phyloP scores from a whole-genome alignment of 2,329 filamentous ascomycete genomes.

The Zymoseptoria tritici region DNA sequence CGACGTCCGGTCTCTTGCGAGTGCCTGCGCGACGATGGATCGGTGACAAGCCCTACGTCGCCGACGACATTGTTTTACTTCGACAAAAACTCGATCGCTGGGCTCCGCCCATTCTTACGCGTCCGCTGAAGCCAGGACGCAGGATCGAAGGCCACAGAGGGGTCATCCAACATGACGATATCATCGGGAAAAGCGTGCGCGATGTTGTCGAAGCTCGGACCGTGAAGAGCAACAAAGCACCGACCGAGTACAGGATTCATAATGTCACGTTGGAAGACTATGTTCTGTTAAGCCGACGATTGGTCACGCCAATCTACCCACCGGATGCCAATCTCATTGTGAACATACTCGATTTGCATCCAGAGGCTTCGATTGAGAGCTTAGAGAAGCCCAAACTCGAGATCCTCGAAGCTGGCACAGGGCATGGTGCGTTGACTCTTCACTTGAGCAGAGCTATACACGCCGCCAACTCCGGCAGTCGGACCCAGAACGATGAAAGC shows the following conservation, averaged over 20 bases:
- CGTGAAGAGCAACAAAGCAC: conserved; percentile 19
- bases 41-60: conserved; percentile 18
- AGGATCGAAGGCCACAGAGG: conserved; percentile 41
- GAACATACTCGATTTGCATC: conserved; percentile 67
- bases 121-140: conserved; percentile 30
- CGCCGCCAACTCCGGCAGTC: conserved; percentile 54
- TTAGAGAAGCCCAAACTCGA: conserved; percentile 48
- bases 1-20: background rate
- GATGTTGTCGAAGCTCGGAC: conserved; percentile 50
- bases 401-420: conserved; percentile 77
- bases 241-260: conserved; percentile 47
- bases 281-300: conserved; percentile 56
- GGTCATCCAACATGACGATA: conserved; percentile 43
- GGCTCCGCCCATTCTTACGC: conserved; percentile 34
- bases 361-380: conserved; percentile 33
- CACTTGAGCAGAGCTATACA: conserved; percentile 70
- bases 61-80: conserved; percentile 33
- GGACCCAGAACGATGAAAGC: conserved; percentile 22
- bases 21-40: conserved; percentile 5
- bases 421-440: conserved; percentile 72
- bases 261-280: conserved; percentile 68
- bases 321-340: conserved; percentile 69
- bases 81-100: conserved; percentile 32
- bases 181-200: conserved; percentile 57
- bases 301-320: conserved; percentile 75